Conservation (phyloP, 2,329 filamentous ascomycete species). For the Fusarium anthophilum region DNA sequence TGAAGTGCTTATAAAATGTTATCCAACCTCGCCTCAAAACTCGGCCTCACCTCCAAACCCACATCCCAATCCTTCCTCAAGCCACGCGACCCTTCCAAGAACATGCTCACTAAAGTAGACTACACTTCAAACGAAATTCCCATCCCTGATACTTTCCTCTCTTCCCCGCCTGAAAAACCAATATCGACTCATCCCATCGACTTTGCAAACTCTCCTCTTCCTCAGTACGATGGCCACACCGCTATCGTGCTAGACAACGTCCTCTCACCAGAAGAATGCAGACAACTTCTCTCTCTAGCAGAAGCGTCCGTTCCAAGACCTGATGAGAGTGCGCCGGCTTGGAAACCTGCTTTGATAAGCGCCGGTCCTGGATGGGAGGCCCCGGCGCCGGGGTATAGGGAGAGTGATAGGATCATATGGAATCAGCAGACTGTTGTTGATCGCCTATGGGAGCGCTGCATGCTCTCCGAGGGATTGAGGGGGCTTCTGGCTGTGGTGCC, state of each 20-base stretch:
- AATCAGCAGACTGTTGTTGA: conserved; percentile 70
- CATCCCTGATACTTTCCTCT: conserved; percentile 58
- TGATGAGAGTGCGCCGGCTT: conserved; percentile 51
- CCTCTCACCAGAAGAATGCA: conserved; percentile 66
- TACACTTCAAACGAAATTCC: conserved; percentile 48
- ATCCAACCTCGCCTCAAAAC: conserved; percentile 36
- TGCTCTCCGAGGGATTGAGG: conserved; percentile 51
- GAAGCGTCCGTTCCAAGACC: conserved; percentile 58
- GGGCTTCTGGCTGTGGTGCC: conserved; percentile 52
- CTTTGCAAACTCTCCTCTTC: conserved; percentile 59
- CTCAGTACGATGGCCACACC: conserved; percentile 61
- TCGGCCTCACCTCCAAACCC: conserved; percentile 23
- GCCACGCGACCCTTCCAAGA: conserved; percentile 5
- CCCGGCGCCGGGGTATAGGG: conserved; percentile 64
- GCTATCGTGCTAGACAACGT: conserved; percentile 71
- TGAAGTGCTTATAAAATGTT: conserved; percentile 25
- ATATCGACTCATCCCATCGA: conserved; percentile 59
- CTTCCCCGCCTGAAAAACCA: conserved; percentile 48
- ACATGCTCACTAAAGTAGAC: neutral
- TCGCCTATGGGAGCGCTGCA: conserved; percentile 70
- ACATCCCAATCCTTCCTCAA: neutral
- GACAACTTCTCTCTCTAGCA: conserved; percentile 59
- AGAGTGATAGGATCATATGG: conserved; percentile 82
- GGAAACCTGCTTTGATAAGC: conserved; percentile 76
- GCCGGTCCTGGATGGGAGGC: conserved; percentile 69